phyloP scores from a whole-genome alignment of 2,329 filamentous ascomycete genomes.

The Triangularia setosa region DNA sequence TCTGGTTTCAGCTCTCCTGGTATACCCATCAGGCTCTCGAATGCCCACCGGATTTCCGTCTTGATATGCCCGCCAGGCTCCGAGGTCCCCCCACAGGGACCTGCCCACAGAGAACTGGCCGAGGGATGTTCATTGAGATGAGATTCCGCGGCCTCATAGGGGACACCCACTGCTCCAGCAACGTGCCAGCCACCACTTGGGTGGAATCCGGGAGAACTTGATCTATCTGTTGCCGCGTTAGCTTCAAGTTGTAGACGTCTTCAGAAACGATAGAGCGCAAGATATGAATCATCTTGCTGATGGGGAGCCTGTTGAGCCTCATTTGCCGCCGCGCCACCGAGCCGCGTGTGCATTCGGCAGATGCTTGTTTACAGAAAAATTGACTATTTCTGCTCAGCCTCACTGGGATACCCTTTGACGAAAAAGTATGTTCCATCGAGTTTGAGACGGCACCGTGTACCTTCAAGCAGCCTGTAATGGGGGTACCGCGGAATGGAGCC shows the following conservation, averaged over 20 bases:
- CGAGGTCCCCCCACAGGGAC: background rate
- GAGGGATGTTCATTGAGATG: background rate
- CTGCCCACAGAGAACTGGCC: background rate
- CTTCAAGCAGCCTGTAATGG: too few species aligned
- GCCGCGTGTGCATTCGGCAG: background rate
- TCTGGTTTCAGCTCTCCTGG: background rate
- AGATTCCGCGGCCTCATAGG: background rate
- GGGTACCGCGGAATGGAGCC: background rate
- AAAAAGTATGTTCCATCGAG: too few species aligned
- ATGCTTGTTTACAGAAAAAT: background rate
- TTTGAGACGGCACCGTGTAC: too few species aligned
- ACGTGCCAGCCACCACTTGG: background rate
- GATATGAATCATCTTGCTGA: background rate
- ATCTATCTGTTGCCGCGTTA: background rate
- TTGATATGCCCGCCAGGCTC: background rate
- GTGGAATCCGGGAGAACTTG: background rate
- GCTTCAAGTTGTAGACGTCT: background rate
- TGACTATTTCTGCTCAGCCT: background rate
- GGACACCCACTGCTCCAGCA: background rate
- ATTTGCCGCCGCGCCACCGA: background rate
- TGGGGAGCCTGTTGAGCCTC: background rate
- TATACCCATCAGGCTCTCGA: too few species aligned
- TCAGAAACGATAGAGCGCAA: background rate
- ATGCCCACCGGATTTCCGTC: background rate
- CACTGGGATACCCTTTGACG: background rate